Conservation (phyloP, 805 yeast species). For the Saccharomycopsis sp. region DNA sequence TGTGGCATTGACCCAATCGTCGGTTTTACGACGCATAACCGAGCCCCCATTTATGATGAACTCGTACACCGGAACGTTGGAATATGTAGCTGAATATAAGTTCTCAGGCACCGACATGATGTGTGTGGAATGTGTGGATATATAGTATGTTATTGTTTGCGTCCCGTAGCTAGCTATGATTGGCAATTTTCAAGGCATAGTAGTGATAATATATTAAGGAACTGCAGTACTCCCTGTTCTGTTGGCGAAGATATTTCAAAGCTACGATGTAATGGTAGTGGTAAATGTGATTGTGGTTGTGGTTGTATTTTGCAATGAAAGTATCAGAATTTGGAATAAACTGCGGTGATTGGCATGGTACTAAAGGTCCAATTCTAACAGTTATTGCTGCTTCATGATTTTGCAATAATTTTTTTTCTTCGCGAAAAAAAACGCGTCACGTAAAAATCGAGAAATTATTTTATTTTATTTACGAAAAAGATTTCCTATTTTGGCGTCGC, state of each 20-base stretch:
- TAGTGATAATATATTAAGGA: no score
- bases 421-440: neutral
- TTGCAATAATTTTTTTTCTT: neutral
- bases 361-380: neutral
- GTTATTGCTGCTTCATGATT: neutral
- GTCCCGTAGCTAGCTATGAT: neutral
- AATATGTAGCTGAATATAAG: conserved; percentile 70
- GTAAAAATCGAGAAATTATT: neutral
- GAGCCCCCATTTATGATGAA: conserved; percentile 60
- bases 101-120: conserved; percentile 24
- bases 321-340: no score
- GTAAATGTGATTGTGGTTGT: no score
- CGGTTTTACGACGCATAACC: conserved; percentile 69
- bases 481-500: neutral
- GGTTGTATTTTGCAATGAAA: no score
- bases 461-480: neutral
- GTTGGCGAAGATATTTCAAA: no score
- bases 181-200: neutral
- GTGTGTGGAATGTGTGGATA: neutral
- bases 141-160: neutral
- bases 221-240: no score
- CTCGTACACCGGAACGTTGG: conserved; percentile 82
- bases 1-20: conserved; percentile 90
- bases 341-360: no score
- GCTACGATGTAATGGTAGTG: no score